A percentile compares a stretch with the other conserved stretches of the same genome.
phyloP scores from a whole-genome alignment of 177 flowering plant species.

The Vitis hybrid region DNA sequence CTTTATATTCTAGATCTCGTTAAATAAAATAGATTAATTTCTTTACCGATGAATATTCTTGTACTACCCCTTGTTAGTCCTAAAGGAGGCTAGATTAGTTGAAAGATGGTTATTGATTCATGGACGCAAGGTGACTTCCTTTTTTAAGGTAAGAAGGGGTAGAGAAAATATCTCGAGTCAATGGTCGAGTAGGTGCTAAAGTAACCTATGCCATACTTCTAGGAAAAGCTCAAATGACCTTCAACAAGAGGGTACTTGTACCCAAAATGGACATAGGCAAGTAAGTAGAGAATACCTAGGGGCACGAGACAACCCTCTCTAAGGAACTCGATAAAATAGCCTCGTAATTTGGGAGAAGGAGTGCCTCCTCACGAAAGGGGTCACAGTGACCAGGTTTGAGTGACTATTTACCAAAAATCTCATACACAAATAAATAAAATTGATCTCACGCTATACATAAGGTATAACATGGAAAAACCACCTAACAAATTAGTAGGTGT shows the following conservation, averaged over 20 bases:
- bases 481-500: too few species aligned
- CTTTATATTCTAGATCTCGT: too few species aligned
- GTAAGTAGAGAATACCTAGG: neutral
- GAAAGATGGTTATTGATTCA: neutral
- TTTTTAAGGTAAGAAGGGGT: neutral
- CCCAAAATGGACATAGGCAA: fast-evolving
- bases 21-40: too few species aligned
- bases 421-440: neutral
- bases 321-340: neutral
- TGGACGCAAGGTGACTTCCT: neutral
- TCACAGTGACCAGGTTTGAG: too few species aligned
- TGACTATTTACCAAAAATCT: too few species aligned
- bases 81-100: neutral
- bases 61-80: neutral
- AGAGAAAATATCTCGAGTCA: neutral
- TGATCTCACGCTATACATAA: too few species aligned
- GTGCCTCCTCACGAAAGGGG: too few species aligned
- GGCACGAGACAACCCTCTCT: neutral
- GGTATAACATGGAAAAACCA: too few species aligned
- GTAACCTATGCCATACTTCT: too few species aligned
- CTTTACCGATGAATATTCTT: neutral
- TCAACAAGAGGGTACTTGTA: neutral
- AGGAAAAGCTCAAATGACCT: too few species aligned
- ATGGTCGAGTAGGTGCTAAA: too few species aligned
- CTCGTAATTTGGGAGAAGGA: too few species aligned